Conservation (phyloP, 441 rosid genomes). For the Macaranga tanarius region DNA sequence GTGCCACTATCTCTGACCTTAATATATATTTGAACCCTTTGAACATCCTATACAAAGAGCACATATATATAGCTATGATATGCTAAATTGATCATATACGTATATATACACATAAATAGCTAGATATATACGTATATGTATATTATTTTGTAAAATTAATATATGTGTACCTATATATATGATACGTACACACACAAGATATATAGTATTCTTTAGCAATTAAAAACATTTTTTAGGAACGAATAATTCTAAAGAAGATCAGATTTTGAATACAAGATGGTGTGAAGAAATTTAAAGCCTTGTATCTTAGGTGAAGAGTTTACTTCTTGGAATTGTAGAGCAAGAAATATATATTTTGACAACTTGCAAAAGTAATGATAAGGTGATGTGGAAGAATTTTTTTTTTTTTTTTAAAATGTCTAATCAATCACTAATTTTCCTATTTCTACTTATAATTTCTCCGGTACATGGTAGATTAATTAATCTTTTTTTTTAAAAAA, state of each 20-base stretch:
- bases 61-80: too few relatives aligned
- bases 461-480: background rate
- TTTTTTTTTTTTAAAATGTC: conserved; percentile 21
- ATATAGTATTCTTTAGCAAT: too few relatives aligned
- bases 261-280: too few relatives aligned
- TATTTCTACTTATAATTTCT: background rate
- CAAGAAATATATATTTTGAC: conserved; percentile 24
- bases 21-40: too few relatives aligned
- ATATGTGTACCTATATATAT: too few relatives aligned
- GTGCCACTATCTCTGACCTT: conserved; percentile 1
- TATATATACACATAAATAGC: background rate
- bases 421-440: conserved; percentile 6
- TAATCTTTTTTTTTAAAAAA: background rate
- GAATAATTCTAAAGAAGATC: background rate
- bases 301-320: background rate
- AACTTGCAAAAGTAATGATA: conserved; percentile 26
- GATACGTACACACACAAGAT: too few relatives aligned
- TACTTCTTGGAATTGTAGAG: conserved; percentile 23
- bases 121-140: too few relatives aligned
- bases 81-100: background rate
- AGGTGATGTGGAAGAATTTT: conserved; percentile 21
- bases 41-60: too few relatives aligned
- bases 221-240: too few relatives aligned
- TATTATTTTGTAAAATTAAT: too few relatives aligned
- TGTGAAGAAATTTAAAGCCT: conserved; percentile 13